A percentile compares a stretch with the other conserved stretches of the same genome.
These are phyloP conservation scores for Cryptosporidium andersoni DNA, from an alignment of 169 alveolate genomes.

Conservation along the genomic window DNA sequence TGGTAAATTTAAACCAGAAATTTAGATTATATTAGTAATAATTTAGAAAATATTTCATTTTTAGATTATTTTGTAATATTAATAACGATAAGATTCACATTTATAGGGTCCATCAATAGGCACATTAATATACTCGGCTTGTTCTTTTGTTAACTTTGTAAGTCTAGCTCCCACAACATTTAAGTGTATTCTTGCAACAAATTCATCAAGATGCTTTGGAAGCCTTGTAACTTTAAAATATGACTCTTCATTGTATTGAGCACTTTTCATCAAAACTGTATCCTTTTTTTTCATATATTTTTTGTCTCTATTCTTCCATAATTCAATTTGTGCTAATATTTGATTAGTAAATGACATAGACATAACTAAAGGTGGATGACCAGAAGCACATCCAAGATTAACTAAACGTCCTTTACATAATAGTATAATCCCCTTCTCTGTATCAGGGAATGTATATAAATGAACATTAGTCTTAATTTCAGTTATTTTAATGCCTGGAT, in stretches of 20 bases:
- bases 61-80: background rate
- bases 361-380: slow-evolving; percentile 99
- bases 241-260: slow-evolving; percentile 73
- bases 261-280: slow-evolving; percentile 80
- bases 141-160: slow-evolving; percentile 89
- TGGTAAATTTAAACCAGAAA: slow-evolving; percentile 48
- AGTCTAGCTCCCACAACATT: slow-evolving; percentile 92
- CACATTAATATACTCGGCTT: slow-evolving; percentile 93
- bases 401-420: slow-evolving; percentile 96
- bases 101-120: slow-evolving; percentile 94
- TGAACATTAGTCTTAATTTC: slow-evolving; percentile 95
- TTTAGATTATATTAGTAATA: background rate
- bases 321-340: slow-evolving; percentile 87
- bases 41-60: background rate
- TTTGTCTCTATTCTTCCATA: slow-evolving; percentile 83
- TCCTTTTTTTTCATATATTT: slow-evolving; percentile 47
- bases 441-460: slow-evolving; percentile 84
- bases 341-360: slow-evolving; percentile 97
- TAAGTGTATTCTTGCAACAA: slow-evolving; percentile 95
- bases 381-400: slow-evolving; percentile 99
- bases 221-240: slow-evolving; percentile 87
- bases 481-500: slow-evolving; percentile 88
- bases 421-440: slow-evolving; percentile 91
- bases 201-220: slow-evolving; percentile 96
- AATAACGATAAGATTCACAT: slow-evolving; percentile 91